These are phyloP conservation scores for Clarireedia homoeocarpa DNA, from an alignment of 2,329 filamentous ascomycete genomes.

Conservation along the genomic window DNA sequence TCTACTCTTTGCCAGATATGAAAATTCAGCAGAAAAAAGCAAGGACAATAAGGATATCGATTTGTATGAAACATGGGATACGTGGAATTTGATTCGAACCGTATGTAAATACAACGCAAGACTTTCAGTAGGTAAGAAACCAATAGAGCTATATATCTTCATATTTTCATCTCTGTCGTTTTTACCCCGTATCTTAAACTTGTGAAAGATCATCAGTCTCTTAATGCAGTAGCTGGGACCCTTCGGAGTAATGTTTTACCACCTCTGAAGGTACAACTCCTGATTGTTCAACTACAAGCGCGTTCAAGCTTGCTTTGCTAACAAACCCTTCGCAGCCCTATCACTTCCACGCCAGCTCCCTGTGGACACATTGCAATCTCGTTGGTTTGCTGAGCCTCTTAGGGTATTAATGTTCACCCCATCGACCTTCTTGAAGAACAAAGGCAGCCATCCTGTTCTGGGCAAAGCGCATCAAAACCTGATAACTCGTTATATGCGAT, in stretches of 20 bases:
- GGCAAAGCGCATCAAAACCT: conserved; percentile 53
- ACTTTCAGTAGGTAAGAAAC: conserved; percentile 71
- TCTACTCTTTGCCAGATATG: conserved; percentile 25
- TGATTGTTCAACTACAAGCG: conserved; percentile 5
- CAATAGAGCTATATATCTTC: conserved; percentile 22
- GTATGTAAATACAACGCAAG: conserved; percentile 78
- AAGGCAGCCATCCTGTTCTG: conserved; percentile 52
- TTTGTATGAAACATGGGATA: conserved; percentile 79
- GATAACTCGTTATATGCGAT: conserved; percentile 54
- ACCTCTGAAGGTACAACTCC: conserved; percentile 25
- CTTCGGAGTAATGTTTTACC: conserved; percentile 19
- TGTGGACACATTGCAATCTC: conserved; percentile 50
- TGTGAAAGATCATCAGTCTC: not conserved
- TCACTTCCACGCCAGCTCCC: conserved; percentile 52
- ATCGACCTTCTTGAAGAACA: conserved; percentile 51
- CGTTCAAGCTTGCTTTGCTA: conserved; percentile 11
- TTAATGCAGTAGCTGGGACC: conserved; percentile 17
- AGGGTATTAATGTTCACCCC: conserved; percentile 51
- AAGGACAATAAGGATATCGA: conserved; percentile 46
- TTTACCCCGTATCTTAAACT: conserved; percentile 8
- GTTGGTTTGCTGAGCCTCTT: conserved; percentile 64
- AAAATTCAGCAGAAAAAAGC: conserved; percentile 29
- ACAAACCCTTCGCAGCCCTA: conserved; percentile 31
- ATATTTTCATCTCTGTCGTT: not conserved
- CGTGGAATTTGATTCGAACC: conserved; percentile 81